Base-by-base conservation (phyloP, 2,329 filamentous ascomycete species). In the Chrysoporthe puriensis region DNA sequence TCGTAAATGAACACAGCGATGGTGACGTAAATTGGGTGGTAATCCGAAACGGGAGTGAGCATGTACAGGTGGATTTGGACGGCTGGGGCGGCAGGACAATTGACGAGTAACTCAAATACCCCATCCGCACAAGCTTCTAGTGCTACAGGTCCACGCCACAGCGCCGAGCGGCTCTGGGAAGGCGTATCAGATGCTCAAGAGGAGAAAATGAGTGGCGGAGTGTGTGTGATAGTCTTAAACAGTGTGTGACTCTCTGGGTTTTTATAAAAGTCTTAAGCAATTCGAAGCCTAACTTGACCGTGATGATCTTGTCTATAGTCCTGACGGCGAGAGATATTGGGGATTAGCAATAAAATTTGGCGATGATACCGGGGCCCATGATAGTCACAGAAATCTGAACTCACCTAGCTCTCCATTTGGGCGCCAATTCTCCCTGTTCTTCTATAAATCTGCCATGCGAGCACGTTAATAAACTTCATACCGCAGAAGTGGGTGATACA, bases 1-100 rank as follows among this genome's bases (percentile, higher is more conserved):
- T 90, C 64, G 80, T 89, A 26, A 93, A 93, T 72, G 85, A 91
- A 48, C 76, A 76, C 1, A 83, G 86, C 43, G 36, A 74, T 62
- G 54, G 66, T 8, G 87, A 90, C 59, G 79, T 90, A 1, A 84
- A 88, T 48, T 91, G 89, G 87, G 84, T 91, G 13, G 84, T 92
- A 57, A 86, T 88, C 5, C 83, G 89, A 32, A 88, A 85, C 71
- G 90, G 89, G 0, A 75, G 84, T 2, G 81, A 82, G 66, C 89
- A 90, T 0, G 82, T 88, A 1, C 87, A 90, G 6, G 86, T 88
- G 36, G 88, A 89, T 73, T 72, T 92, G 66, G 82, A 84, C 13
- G 86, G 84, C 32, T 92, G 90, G 89, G 85, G 86, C 67, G 85
- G 84, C 11, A 76, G 42, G 9, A 61, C 59, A 18, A 59, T 65